phyloP scores from a whole-genome alignment of 2,329 filamentous ascomycete species.

The Epichloe coenophiala region DNA sequence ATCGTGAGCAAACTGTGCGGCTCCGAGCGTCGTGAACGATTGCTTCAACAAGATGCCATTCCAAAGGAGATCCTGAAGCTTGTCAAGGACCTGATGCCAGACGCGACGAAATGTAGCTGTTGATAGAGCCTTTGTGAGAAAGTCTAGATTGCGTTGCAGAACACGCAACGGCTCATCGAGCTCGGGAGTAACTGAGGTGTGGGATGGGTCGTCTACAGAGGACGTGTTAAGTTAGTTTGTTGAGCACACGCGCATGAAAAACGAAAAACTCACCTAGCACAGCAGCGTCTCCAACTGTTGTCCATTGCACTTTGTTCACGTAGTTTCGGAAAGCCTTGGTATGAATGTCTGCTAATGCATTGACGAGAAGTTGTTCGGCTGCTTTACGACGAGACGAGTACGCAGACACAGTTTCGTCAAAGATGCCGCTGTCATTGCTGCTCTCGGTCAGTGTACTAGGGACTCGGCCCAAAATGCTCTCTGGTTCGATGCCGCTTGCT shows the following conservation, averaged over 20 bases:
- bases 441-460: slow-evolving; percentile 53
- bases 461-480: slow-evolving; percentile 27
- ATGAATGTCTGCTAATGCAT: slow-evolving; percentile 53
- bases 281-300: slow-evolving; percentile 42
- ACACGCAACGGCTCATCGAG: slow-evolving; percentile 62
- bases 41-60: slow-evolving; percentile 61
- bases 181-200: slow-evolving; percentile 55
- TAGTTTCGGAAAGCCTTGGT: slow-evolving; percentile 43
- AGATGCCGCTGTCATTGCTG: slow-evolving; percentile 56
- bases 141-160: slow-evolving; percentile 59
- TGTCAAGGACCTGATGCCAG: slow-evolving; percentile 52
- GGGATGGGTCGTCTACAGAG: slow-evolving; percentile 27
- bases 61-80: slow-evolving; percentile 65
- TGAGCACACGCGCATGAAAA: neutral
- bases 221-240: slow-evolving; percentile 1
- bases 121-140: slow-evolving; percentile 58
- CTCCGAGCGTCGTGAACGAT: slow-evolving; percentile 72
- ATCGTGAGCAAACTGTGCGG: slow-evolving; percentile 66
- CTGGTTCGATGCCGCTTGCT: neutral
- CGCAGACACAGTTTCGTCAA: slow-evolving; percentile 77
- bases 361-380: slow-evolving; percentile 60
- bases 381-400: slow-evolving; percentile 59
- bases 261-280: slow-evolving; percentile 29
- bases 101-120: slow-evolving; percentile 62
- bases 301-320: slow-evolving; percentile 44